Evolutionary conservation across 495 filamentous ascomycete genomes (phyloP), one percentile per base, ranked within the genome.

Genomic region (Neurospora sublineolata): DNA sequence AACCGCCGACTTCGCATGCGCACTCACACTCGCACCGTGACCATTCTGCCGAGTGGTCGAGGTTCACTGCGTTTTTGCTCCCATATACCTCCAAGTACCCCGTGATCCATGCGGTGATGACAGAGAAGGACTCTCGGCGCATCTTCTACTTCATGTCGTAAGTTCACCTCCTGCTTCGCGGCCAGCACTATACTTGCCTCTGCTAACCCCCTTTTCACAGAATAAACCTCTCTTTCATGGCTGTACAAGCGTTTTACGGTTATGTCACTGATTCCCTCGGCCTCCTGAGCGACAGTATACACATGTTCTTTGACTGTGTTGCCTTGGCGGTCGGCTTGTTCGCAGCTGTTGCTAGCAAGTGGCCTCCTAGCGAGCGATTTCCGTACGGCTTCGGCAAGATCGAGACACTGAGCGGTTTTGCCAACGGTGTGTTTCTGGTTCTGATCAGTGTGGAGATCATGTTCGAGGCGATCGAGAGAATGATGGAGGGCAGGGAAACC

Each of bases 271-370:
- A 95, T 70, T 98, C 96, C 1, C 85, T 99, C 8, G 95, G 95
- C 1, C 85, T 99, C 3, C 89, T 99, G 5, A 97, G 93, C 75
- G 95, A 99, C 80, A 97, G 93, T 77, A 96, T 99, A 73, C 95
- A 99, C 81, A 99, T 99, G 95, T 96, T 99, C 78, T 99, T 99
- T 74, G 95, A 99, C 80, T 99, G 95, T 74, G 86, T 97, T 16
- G 95, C 95, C 23, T 86, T 99, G 27, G 90, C 91, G 1, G 92
- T 98, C 18, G 95, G 95, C 16, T 86, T 99, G 10, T 93, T 93
- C 75, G 95, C 95, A n/a, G 91, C 96, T 12, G 93, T 99, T 14
- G 94, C 96, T 86, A 96, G 93, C 78, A 98, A 98, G 80, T 97
- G 94, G 94, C 93, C 94, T 1, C 91, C 94, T 1, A 97, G 89